Evolutionary conservation across 768 basidiomycete species (phyloP), one percentile per base, ranked within the genome.

Genomic region (Kondoa subrosea): DNA sequence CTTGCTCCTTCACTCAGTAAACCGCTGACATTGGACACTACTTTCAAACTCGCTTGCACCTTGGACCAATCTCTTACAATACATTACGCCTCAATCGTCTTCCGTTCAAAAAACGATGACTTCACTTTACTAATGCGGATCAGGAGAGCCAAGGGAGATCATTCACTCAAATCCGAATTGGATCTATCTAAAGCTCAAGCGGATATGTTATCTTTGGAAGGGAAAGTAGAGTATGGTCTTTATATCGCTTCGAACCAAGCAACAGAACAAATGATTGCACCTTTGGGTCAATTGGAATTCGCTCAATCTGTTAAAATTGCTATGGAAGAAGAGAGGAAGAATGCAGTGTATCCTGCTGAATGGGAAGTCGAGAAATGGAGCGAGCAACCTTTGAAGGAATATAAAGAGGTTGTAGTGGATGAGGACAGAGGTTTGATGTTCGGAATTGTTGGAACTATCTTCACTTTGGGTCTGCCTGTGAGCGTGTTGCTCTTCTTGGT

Each of bases 81-180:
- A 3, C 61, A 63, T 32, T 33, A 63, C 61, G 61, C 61, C 61
- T 27, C 33, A 21, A 27, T 63, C n/a, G 8, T 63, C 26, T 63
- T 63, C 29, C 16, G 8, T 3, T 29, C 61, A 17, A 3, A 63
- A 27, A 25, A 25, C 4, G 4, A 4, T 8, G 4, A 4, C 58
- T 63, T 3, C 61, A 16, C 61, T 27, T 17, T 63, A 17, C 61
- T 32, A 12, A 33, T 63, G 30, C 16, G 61, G 26, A 63, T 63
- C 15, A 27, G 61, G 3, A 3, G 8, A 33, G 16, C 29, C n/a
- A 63, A 31, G n/a, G 61, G 27, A 27, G 30, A 33, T 32, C 3
- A 21, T 16, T 3, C 16, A 3, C 61, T 63, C 61, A 27, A 32
- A 33, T 32, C 34, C 26, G 61, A 63, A 16, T 29, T 30, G 27